Evolutionary conservation across 176 grass and related monocot genomes (phyloP).

Genomic region (Zizania latifolia): DNA sequence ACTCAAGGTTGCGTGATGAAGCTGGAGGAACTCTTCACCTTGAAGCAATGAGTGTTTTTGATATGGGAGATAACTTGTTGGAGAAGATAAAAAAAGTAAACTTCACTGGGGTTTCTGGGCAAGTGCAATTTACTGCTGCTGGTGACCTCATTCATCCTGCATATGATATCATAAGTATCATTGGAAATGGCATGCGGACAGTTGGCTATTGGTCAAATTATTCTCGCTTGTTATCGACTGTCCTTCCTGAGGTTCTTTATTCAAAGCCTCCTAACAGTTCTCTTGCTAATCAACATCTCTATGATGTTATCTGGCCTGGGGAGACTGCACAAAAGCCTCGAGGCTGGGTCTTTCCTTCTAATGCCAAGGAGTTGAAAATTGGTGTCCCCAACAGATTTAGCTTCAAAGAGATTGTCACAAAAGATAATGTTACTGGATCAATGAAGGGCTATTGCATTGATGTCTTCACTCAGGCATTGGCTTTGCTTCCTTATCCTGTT

Average conservation of each 20-base stretch:
- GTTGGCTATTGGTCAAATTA: constrained; percentile 96
- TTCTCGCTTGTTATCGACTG: constrained; percentile 55
- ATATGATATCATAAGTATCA: constrained; percentile 83
- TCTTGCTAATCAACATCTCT: constrained; percentile 54
- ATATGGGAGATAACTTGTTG: constrained; percentile 57
- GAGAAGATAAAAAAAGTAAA: constrained; percentile 52
- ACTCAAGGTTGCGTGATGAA: constrained; percentile 50
- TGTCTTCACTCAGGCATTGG: constrained; percentile 78
- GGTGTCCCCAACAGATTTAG: constrained; percentile 77
- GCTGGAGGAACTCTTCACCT: constrained; percentile 57
- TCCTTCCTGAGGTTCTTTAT: constrained; percentile 66
- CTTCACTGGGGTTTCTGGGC: constrained; percentile 63
- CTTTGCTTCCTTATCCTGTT: constrained; percentile 90
- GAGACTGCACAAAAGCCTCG: constrained; percentile 65
- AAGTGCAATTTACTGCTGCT: constrained; percentile 49
- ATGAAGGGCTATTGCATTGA: constrained; percentile 86
- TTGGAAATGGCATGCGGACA: constrained; percentile 66
- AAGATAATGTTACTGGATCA: constrained; percentile 44
- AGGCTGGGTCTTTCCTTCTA: constrained; percentile 79
- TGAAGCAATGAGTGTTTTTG: constrained; percentile 76
- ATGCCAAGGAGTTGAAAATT: constrained; percentile 77
- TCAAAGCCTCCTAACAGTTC: constrained; percentile 60
- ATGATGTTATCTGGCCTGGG: constrained; percentile 93
- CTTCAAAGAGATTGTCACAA: constrained; percentile 54
- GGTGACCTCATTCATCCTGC: constrained; percentile 65